A percentile compares a stretch with the other conserved stretches of the same genome.
phyloP scores from a whole-genome alignment of 306 rosid genomes.

The Quercus mongolica region DNA sequence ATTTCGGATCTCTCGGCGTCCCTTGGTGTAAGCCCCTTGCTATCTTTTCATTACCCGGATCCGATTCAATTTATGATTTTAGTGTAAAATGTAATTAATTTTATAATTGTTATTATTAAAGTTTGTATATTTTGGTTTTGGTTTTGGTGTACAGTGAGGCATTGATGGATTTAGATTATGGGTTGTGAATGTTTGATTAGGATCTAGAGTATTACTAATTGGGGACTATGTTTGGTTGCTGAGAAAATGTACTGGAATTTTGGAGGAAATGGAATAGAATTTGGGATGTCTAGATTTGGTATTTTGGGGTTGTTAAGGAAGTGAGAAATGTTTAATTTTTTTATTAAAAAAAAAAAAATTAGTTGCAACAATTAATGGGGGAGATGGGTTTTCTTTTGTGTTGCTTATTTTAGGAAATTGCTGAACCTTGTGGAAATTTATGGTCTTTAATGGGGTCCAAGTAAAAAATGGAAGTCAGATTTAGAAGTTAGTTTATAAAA shows the following conservation, averaged over 20 bases:
- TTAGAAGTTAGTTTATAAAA: not conserved
- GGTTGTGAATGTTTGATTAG: not conserved
- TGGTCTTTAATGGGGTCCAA: not conserved
- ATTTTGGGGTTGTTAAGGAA: not conserved
- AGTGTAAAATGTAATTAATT: not conserved
- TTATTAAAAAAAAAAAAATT: too few relatives aligned
- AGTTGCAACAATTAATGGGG: not conserved
- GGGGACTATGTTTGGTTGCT: not conserved
- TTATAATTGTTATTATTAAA: not conserved
- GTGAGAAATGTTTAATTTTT: too few relatives aligned
- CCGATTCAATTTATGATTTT: not conserved
- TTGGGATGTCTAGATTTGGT: not conserved
- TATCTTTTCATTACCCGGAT: constrained; percentile 8
- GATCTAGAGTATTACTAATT: not conserved
- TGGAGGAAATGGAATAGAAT: not conserved
- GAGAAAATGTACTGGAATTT: not conserved
- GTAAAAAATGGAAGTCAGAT: not conserved
- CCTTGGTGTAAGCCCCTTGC: constrained; percentile 85
- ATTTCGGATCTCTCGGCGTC: constrained; percentile 92
- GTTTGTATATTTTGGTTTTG: not conserved
- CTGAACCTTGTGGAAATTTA: not conserved
- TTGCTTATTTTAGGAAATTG: not conserved
- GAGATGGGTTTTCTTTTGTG: not conserved
- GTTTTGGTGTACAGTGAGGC: not conserved
- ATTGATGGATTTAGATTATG: not conserved